Evolutionary conservation across 352 stramenopile species (phyloP).

Genomic region (Achlya hypogyna): DNA sequence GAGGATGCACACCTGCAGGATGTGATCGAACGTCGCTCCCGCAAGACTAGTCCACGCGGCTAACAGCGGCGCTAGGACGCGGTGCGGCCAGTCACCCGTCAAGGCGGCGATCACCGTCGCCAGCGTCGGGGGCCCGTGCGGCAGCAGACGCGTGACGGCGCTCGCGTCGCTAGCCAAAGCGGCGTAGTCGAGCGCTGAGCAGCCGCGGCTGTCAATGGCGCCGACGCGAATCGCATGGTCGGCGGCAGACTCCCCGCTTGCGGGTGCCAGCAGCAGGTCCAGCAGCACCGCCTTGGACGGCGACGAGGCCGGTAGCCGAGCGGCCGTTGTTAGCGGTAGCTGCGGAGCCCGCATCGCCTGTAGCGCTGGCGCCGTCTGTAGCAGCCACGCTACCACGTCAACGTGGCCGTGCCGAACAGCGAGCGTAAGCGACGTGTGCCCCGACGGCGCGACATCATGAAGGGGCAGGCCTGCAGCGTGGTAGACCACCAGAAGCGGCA

Average conservation of each 20-base stretch:
- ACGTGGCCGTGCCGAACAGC: constrained; percentile 4
- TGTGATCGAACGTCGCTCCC: constrained; percentile 12
- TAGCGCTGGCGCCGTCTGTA: not conserved
- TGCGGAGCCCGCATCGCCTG: not conserved
- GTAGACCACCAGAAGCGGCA: constrained; percentile 6
- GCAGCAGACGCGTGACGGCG: not conserved
- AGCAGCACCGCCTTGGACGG: not conserved
- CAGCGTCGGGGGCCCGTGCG: not conserved
- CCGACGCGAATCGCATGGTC: not conserved
- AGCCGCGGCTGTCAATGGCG: not conserved
- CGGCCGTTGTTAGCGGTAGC: not conserved
- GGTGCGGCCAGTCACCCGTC: not conserved
- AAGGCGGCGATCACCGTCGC: constrained; percentile 4
- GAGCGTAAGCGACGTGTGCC: constrained; percentile 14
- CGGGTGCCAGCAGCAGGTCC: not conserved
- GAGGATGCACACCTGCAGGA: constrained; percentile 13
- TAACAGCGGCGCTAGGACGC: not conserved
- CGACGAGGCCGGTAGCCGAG: not conserved
- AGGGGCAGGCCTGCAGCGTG: not conserved
- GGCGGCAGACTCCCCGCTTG: not conserved
- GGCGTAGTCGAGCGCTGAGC: constrained; percentile 3
- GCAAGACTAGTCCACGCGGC: not conserved
- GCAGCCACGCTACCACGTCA: constrained; percentile 2
- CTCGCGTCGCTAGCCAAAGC: not conserved
- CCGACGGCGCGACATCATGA: constrained; percentile 6